Conservation (phyloP, 2,329 filamentous ascomycete species). For the Cephalotrichum gorgonifer region DNA sequence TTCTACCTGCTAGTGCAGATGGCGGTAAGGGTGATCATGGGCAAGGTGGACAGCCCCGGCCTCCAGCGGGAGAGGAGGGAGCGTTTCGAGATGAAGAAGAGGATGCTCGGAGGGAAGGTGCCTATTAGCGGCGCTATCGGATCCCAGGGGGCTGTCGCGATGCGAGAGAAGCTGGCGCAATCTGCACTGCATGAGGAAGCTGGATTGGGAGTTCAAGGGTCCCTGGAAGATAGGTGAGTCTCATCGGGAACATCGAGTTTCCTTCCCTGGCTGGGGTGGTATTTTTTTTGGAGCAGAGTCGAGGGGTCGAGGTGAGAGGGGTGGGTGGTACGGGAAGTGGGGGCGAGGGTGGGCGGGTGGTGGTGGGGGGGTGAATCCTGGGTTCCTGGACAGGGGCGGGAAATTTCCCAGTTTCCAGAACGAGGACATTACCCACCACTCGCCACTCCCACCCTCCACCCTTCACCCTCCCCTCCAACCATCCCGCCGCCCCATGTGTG, state of each 20-base stretch:
- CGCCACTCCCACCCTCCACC: neutral
- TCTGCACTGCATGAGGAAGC: constrained; percentile 55
- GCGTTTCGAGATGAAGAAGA: constrained; percentile 70
- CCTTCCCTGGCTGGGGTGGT: neutral
- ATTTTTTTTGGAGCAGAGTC: neutral
- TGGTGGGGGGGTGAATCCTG: too few species aligned
- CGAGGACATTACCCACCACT: constrained; percentile 3
- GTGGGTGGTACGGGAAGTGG: neutral
- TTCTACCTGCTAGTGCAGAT: constrained; percentile 72
- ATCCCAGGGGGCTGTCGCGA: constrained; percentile 40
- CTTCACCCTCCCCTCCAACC: too few species aligned
- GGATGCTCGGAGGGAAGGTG: constrained; percentile 64
- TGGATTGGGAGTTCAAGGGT: constrained; percentile 31
- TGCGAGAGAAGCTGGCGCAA: constrained; percentile 53
- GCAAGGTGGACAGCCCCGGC: constrained; percentile 75
- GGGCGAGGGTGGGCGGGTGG: too few species aligned
- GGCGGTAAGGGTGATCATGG: constrained; percentile 60
- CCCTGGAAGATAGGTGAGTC: constrained; percentile 40
- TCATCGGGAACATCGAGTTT: neutral
- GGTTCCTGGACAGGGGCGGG: too few species aligned
- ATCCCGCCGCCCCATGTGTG: too few species aligned
- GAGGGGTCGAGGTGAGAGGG: neutral
- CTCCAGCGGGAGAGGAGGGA: constrained; percentile 77
- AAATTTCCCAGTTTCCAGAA: neutral
- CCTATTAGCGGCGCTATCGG: too few species aligned